phyloP scores from a whole-genome alignment of 1,284 basidiomycete species.

The Apiotrichum mycotoxinovorans region DNA sequence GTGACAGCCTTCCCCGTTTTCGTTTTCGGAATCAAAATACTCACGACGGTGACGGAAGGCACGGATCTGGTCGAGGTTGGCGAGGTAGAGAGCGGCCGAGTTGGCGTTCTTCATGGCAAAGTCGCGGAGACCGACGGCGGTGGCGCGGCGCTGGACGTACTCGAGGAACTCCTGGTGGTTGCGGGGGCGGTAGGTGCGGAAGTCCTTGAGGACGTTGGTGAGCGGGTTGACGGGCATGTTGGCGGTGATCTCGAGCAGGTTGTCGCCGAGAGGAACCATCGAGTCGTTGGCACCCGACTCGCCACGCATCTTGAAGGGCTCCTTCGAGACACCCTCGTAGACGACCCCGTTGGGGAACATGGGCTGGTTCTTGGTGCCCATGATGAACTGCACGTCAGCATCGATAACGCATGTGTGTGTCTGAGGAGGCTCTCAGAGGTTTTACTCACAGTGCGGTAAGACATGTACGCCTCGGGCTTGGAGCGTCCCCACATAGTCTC shows the following conservation, averaged over 20 bases:
- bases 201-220: constrained; percentile 23
- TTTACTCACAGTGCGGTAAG: constrained; percentile 8
- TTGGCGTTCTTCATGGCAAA: constrained; percentile 16
- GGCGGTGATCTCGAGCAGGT: constrained; percentile 22
- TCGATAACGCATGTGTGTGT: too few relatives aligned
- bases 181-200: constrained; percentile 22
- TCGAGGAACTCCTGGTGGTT: constrained; percentile 23
- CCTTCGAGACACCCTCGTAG: constrained; percentile 21
- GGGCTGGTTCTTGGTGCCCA: constrained; percentile 20
- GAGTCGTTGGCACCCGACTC: constrained; percentile 25
- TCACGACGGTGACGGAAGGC: constrained; percentile 23
- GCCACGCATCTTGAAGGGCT: constrained; percentile 23
- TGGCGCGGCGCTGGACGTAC: constrained; percentile 19
- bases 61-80: constrained; percentile 24
- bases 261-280: constrained; percentile 23
- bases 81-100: constrained; percentile 17
- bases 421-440: background rate
- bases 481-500: constrained; percentile 24
- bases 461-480: constrained; percentile 22
- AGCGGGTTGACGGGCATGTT: constrained; percentile 21
- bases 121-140: constrained; percentile 16
- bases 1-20: too few relatives aligned
- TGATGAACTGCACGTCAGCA: constrained; percentile 4
- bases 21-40: too few relatives aligned
- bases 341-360: constrained; percentile 23